These are phyloP conservation scores for Cladophialophora yegresii DNA, from an alignment of 2,329 filamentous ascomycete species.

Conservation along the genomic window DNA sequence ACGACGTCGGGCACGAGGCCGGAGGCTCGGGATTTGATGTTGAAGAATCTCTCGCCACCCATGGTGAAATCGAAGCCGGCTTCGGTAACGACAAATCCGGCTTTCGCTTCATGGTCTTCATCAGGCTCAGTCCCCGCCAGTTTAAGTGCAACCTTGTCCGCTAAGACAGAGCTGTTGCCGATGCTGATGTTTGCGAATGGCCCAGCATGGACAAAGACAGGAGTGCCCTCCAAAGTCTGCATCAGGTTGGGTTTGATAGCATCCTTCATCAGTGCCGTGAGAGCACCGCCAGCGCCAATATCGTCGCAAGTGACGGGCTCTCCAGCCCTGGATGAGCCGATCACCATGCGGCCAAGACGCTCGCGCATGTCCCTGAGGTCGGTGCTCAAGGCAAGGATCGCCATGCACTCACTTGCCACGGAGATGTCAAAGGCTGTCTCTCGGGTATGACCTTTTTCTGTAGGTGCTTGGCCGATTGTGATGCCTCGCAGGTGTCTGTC, in stretches of 20 bases:
- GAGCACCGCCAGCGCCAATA: conserved; percentile 84
- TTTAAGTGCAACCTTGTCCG: conserved; percentile 94
- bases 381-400: conserved; percentile 90
- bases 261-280: conserved; percentile 95
- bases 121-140: conserved; percentile 91
- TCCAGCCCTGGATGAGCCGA: conserved; percentile 79
- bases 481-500: conserved; percentile 89
- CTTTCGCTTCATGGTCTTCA: conserved; percentile 78
- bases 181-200: conserved; percentile 99
- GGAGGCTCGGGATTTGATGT: conserved; percentile 97
- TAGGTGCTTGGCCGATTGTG: conserved; percentile 82
- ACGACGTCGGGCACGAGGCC: conserved; percentile 91
- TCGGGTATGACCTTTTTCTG: conserved; percentile 84
- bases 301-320: conserved; percentile 96
- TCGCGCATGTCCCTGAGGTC: conserved; percentile 86
- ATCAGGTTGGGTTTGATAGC: conserved; percentile 99
- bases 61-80: conserved; percentile 99
- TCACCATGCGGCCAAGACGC: conserved; percentile 90
- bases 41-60: conserved; percentile 99
- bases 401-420: conserved; percentile 97
- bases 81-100: conserved; percentile 93
- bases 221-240: conserved; percentile 96
- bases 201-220: conserved; percentile 94
- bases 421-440: conserved; percentile 97
- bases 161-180: conserved; percentile 90